Evolutionary conservation across 1,139 yeast genomes (phyloP), one percentile per base, ranked within the genome.

Genomic region (Suhomyces bokatorum): DNA sequence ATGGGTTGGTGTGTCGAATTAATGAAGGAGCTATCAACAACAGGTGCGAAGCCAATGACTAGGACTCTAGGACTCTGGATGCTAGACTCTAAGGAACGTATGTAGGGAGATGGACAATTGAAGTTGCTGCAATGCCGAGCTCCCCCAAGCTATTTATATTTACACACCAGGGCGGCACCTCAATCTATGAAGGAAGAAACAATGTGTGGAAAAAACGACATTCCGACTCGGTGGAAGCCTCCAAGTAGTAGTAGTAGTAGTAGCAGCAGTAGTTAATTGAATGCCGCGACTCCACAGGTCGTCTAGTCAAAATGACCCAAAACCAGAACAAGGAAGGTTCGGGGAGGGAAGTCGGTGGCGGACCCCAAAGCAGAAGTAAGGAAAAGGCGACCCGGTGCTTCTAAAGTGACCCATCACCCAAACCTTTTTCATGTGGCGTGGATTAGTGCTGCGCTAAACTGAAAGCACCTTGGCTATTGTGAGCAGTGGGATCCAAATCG

Each of bases 181-280:
- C 14, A 7, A n/a, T 15, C 20, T 34, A 34, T 34, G 29, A 34
- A 14, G 29, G 20, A 34, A 34, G 36, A 34, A 33, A 32, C 36
- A 34, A 34, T 35, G 38, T 35, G 32, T 27, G 27, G 38, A 22
- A 34, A 20, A 24, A 34, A 34, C 38, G 27, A 32, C 40, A 37
- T 37, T 37, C 40, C 40, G 40, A 37, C n/a, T 36, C 32, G 32
- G 39, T 37, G 14, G 35, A n/a, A 31, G 29, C 28, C 22, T 6
- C 20, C 24, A 20, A 11, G 14, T 14, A 37, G 34, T 30, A 12
- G 40, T 37, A 26, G n/a, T n/a, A n/a, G n/a, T n/a, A n/a, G n/a
- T n/a, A n/a, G n/a, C n/a, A 11, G 14, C 11, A 37, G 34, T 30
- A 12, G 40, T 37, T 16, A 37, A 14, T 10, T 37, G 40, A 28